Evolutionary conservation across 768 basidiomycete genomes (phyloP).

Genomic region (Boletus sp.): DNA sequence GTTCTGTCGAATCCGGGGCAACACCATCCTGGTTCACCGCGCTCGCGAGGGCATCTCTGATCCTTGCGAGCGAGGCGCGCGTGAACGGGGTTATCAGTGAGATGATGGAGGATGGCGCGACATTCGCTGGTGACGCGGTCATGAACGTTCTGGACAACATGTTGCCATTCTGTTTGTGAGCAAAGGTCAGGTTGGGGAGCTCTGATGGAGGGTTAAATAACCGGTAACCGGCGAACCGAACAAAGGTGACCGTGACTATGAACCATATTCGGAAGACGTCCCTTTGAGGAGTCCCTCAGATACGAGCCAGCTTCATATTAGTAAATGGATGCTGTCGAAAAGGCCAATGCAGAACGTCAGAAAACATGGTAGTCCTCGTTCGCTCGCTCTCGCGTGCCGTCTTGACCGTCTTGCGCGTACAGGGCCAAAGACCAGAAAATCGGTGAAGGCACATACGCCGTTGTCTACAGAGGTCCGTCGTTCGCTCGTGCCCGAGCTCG

Average conservation of each 20-base stretch:
- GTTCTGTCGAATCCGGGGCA: slow-evolving; percentile 26
- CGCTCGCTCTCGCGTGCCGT: background rate
- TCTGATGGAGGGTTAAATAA: background rate
- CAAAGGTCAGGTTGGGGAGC: background rate
- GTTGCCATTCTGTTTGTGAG: slow-evolving; percentile 15
- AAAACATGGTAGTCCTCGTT: slow-evolving; percentile 51
- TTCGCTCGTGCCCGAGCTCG: background rate
- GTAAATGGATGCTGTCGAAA: slow-evolving; percentile 74
- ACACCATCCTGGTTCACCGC: slow-evolving; percentile 14
- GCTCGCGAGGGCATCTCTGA: slow-evolving; percentile 28
- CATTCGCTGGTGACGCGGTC: slow-evolving; percentile 7
- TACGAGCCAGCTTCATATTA: background rate
- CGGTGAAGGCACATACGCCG: slow-evolving; percentile 93
- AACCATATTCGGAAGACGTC: background rate
- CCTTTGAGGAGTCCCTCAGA: background rate
- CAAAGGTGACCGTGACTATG: no score
- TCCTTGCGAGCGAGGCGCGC: slow-evolving; percentile 29
- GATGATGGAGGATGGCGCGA: slow-evolving; percentile 16
- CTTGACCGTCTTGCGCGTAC: slow-evolving; percentile 12
- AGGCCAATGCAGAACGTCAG: slow-evolving; percentile 70
- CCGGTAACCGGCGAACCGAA: background rate
- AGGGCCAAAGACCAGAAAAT: slow-evolving; percentile 83
- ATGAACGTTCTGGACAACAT: slow-evolving; percentile 29
- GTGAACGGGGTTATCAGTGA: slow-evolving; percentile 39
- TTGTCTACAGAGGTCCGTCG: slow-evolving; percentile 81